Percentiles rank a stretch among this genome's conserved stretches.
Conservation (phyloP, 169 alveolate genomes). For the Cryptosporidium tyzzeri region DNA sequence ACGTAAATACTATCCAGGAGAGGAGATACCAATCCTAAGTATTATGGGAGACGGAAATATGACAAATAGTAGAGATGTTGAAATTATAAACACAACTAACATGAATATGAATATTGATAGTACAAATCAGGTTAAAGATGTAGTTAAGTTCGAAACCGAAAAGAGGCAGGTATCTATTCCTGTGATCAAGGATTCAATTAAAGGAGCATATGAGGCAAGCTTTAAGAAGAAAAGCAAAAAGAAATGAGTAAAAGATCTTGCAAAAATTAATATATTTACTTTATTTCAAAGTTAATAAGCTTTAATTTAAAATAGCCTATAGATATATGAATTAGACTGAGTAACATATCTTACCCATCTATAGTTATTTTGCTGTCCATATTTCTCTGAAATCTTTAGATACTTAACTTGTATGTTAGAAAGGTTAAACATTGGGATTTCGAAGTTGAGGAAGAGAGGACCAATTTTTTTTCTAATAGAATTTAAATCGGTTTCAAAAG, state of each 20-base stretch:
- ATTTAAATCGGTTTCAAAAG: constrained; percentile 79
- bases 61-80: constrained; percentile 71
- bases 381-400: constrained; percentile 90
- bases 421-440: constrained; percentile 95
- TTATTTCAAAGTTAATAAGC: background rate
- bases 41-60: constrained; percentile 60
- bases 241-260: background rate
- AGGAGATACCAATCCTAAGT: constrained; percentile 27
- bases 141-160: background rate
- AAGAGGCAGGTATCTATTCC: constrained; percentile 40
- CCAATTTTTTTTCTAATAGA: constrained; percentile 89
- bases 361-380: constrained; percentile 86
- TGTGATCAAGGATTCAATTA: constrained; percentile 56
- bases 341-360: constrained; percentile 97
- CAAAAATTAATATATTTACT: background rate
- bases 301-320: constrained; percentile 79
- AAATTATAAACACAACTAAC: constrained; percentile 2
- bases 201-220: constrained; percentile 70
- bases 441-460: constrained; percentile 92
- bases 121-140: background rate
- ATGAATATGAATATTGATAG: constrained; percentile 13
- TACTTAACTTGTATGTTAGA: constrained; percentile 92
- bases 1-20: constrained; percentile 70
- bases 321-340: constrained; percentile 92
- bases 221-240: constrained; percentile 33